Base-by-base conservation (phyloP, 495 filamentous ascomycete genomes). In the Penicillium argentinense region DNA sequence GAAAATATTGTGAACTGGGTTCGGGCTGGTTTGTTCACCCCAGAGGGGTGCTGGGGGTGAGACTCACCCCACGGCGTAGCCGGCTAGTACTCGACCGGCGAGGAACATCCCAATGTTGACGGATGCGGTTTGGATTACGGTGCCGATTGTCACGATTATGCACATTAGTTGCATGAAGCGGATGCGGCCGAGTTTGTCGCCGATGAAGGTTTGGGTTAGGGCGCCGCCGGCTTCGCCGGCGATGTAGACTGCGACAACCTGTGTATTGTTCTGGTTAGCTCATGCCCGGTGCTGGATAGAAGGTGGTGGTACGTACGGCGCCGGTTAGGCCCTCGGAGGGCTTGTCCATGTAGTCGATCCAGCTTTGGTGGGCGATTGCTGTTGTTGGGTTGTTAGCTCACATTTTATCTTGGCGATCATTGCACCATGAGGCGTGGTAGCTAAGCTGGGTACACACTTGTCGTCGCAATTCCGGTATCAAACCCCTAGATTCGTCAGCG, bases 81-180 rank as follows among this genome's bases (percentile, higher is more conserved):
- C 79, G n/a, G 78, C 76, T 32, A 83, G 53, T 5, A 59, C 70
- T 18, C 79, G 77, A 13, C 78, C 79, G 3, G 76, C 76, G 23
- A 83, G 70, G 54, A 81, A 80, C 78, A 81, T 83, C 22, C 74
- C 78, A 33, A 81, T 78, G 38, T 79, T 83, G 26, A 81, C 63
- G 7, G 77, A 71, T 7, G 75, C 78, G 0, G 79, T 80, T 47
- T 81, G 78, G 49, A 82, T 77, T 18, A 67, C 56, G 2, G 72
- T 77, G 26, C 78, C 80, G 32, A 82, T 72, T 1, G 78, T 82
- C 18, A 83, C 78, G 32, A 83, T 59, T 11, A 80, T 47, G 50
- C 77, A 80, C 63, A 77, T 70, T 36, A 80, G 34, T 48, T 80
- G 74, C 79, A 83, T 83, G 53, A 81, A 80, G 0, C 76, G 71